Base-by-base conservation (phyloP, 2,329 filamentous ascomycete species). In the Cryoendolithus antarcticus region DNA sequence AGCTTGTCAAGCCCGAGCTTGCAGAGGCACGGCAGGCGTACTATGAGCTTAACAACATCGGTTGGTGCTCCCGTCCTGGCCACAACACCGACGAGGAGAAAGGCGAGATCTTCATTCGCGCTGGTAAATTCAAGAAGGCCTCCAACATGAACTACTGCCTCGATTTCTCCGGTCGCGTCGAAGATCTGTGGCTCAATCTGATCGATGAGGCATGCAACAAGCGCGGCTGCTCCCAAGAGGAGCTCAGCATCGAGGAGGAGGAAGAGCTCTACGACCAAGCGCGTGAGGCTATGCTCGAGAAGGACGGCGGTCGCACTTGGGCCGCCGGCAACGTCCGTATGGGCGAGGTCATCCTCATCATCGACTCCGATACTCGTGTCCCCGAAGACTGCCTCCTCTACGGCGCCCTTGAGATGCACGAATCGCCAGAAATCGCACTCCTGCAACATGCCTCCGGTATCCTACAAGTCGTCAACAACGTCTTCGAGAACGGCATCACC, bases 401-500 rank as follows among this genome's bases (percentile, higher is more conserved):
- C 46, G 77, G 74, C n/a, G 78, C 75, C 11, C 73, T 71, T 10
- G 80, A 84, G 56, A 82, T 85, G 78, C 74, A 79, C 47, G 66
- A 74, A 46, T 78, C 71, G 9, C 80, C 77, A 0, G 74, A 83
- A 49, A 77, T 82, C 1, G 80, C 72, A 11, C 82, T 85, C 49
- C 67, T 84, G 41, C 80, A 85, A 55, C 81, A 80, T 60, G 72
- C 72, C 0, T 82, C 80, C 4, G 79, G 80, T 19, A 80, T 86
- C 43, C 86, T 86, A 80, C 77, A 86, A 48, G 78, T 86, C 7
- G 74, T 77, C 1, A 65, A 74, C 50, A 77, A 72, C 38, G 82
- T 76, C 60, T 86, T 86, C 49, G 82, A 88, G 59, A 80, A 79
- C 48, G 78, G 75, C 32, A 81, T 84, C 51, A 82, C 80, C 1